phyloP scores from a whole-genome alignment of 2,329 filamentous ascomycete genomes.

The Colletotrichum paranaense region DNA sequence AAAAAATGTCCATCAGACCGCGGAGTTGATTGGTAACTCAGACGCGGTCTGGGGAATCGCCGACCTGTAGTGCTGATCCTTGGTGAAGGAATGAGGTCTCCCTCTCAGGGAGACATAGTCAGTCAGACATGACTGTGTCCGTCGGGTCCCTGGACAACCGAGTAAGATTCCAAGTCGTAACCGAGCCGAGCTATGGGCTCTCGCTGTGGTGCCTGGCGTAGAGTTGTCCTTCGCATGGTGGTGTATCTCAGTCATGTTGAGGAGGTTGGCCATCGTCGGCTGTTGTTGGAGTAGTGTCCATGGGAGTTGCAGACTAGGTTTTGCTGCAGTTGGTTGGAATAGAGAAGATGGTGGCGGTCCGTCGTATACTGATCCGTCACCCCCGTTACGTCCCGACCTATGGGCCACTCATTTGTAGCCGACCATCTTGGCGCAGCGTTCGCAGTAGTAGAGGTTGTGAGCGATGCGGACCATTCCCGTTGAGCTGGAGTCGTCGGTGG shows the following conservation, averaged over 20 bases:
- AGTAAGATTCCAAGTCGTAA: conserved; percentile 12
- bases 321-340: not conserved
- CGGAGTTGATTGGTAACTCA: not conserved
- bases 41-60: not conserved
- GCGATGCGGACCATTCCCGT: conserved; percentile 74
- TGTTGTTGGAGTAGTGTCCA: not conserved
- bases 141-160: not conserved
- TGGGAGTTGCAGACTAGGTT: not conserved
- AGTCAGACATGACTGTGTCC: not conserved
- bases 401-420: conserved; percentile 66
- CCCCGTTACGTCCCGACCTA: not conserved
- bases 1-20: not conserved
- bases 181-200: not conserved
- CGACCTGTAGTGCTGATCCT: not conserved
- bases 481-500: conserved; percentile 67
- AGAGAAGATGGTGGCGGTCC: not conserved
- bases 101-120: not conserved
- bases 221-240: not conserved
- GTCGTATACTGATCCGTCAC: conserved; percentile 8
- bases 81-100: not conserved
- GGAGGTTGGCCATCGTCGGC: not conserved
- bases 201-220: not conserved
- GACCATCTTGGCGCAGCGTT: conserved; percentile 71
- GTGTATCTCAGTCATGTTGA: not conserved
- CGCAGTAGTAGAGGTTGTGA: conserved; percentile 75